These are phyloP conservation scores for Trichoderma endophyticum DNA, from an alignment of 2,329 filamentous ascomycete genomes.

Conservation along the genomic window DNA sequence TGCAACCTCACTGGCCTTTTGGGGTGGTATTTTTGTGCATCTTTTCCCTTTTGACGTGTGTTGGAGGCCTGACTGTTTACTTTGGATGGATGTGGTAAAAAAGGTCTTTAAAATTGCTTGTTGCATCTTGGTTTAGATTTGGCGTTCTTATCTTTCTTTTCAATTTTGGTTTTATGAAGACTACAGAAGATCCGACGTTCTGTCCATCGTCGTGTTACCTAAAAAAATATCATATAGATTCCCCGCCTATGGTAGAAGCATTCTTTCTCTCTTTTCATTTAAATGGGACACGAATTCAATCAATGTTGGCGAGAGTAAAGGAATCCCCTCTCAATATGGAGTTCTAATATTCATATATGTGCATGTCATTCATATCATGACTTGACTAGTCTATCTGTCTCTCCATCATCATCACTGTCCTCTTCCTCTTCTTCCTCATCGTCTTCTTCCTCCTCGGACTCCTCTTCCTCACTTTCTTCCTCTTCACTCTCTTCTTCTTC, in stretches of 20 bases:
- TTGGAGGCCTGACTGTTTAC: background rate
- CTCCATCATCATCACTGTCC: slow-evolving; percentile 46
- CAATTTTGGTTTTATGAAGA: background rate
- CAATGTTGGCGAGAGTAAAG: background rate
- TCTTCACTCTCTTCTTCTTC: slow-evolving; percentile 53
- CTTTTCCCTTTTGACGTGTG: background rate
- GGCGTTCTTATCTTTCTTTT: background rate
- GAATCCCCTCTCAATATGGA: background rate
- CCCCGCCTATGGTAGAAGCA: background rate
- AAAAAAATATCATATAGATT: background rate
- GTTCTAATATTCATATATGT: background rate
- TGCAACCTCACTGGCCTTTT: background rate
- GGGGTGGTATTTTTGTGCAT: background rate
- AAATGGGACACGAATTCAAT: background rate
- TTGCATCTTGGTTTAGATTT: slow-evolving; percentile 18
- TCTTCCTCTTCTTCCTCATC: slow-evolving; percentile 46
- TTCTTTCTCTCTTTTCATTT: background rate
- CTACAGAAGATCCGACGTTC: background rate
- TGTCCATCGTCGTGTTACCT: background rate
- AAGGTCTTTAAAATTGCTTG: background rate
- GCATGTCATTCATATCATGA: background rate
- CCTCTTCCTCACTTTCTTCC: slow-evolving; percentile 44
- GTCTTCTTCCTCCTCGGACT: slow-evolving; percentile 48
- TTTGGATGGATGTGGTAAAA: background rate
- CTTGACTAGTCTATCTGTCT: slow-evolving; percentile 43